These are phyloP conservation scores for Begonia loranthoides DNA, from an alignment of 306 rosid species.

Conservation along the genomic window DNA sequence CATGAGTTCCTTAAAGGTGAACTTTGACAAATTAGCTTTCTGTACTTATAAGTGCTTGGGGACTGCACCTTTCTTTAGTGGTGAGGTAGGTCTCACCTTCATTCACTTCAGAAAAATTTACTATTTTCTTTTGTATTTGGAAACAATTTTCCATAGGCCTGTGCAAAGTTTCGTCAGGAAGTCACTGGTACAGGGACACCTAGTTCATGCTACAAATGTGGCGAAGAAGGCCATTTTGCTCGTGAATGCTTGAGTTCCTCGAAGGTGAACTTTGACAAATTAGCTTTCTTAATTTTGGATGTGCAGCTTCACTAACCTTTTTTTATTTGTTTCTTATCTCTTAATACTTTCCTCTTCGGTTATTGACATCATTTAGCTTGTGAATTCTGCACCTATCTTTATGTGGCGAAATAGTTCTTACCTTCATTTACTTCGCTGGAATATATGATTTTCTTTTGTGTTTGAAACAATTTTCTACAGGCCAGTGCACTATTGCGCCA, in stretches of 20 bases:
- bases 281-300: no score
- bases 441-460: not conserved
- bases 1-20: constrained; percentile 33
- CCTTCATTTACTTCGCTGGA: no score
- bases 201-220: constrained; percentile 65
- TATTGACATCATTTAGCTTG: no score
- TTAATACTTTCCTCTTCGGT: not conserved
- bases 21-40: no score
- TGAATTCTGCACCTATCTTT: no score
- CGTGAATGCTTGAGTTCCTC: constrained; percentile 52
- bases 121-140: not conserved
- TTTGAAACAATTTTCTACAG: constrained; percentile 17
- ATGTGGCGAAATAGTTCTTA: no score
- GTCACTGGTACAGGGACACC: constrained; percentile 25
- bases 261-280: constrained; percentile 43
- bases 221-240: constrained; percentile 86
- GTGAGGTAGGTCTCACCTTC: not conserved
- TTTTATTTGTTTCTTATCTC: not conserved
- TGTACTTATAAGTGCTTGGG: not conserved
- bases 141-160: constrained; percentile 31
- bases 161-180: constrained; percentile 39
- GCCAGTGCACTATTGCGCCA: constrained; percentile 34
- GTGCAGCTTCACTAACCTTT: constrained; percentile 3
- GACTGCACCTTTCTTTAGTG: not conserved
- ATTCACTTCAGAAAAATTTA: not conserved